Base-by-base conservation (phyloP, 495 filamentous ascomycete genomes). In the Xylaria scruposa region DNA sequence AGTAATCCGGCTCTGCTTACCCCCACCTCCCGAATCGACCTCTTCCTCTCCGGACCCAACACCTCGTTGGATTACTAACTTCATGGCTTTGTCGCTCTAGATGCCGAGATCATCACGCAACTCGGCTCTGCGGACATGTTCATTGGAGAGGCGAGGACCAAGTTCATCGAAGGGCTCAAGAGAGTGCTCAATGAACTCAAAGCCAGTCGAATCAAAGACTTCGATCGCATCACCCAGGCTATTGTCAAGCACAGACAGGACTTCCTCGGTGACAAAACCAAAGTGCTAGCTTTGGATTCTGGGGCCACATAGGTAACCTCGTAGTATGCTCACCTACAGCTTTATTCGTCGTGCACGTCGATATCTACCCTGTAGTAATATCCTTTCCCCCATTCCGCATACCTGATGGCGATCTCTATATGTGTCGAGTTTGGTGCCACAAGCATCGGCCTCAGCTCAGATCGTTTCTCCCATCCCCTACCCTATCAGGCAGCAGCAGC, bases 91-190 rank as follows among this genome's bases (percentile, higher is more conserved):
- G 81, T 83, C 87, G 82, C 83, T 81, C 56, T 85, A 97, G 95
- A 97, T 88, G 92, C 96, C 79, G 90, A 91, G 76, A 92, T 97
- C 61, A 90, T 97, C 61, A 85, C 94, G 68, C 89, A 97, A 71
- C 89, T 98, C 77, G 94, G 94, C 72, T 89, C 90, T 40, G 81
- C 90, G 66, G 93, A 94, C 75, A 90, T 91, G 61, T 90, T 89
- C 74, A 88, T 83, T 26, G 86, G 89, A 72, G 90, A 93, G 80
- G 89, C 94, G 74, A 89, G 88, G 80, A 84, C 87, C 73, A 84
- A 84, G 71, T 99, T 94, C 82, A 89, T 90, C 63, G 85, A 88
- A 63, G 95, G 94, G 42, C 83, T 99, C 60, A 91, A 89, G 73
- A 83, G 88, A 71, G 87, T 95, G 42, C 91, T 99, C 73, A 88